Evolutionary conservation across 176 grass and related monocot genomes (phyloP).

Genomic region (Thalia dealbata): DNA sequence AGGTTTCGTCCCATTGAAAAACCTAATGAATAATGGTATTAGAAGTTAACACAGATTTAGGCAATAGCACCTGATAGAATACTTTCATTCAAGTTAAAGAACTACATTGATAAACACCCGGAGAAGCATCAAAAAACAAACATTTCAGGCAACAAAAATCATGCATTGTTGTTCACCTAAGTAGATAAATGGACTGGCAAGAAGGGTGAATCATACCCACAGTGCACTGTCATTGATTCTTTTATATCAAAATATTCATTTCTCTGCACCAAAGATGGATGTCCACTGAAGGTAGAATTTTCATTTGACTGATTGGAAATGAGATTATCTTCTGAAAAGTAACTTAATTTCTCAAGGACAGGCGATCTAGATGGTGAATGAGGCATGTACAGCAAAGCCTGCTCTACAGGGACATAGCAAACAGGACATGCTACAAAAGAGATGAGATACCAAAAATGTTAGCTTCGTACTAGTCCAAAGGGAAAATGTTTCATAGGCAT

Average conservation of each 20-base stretch:
- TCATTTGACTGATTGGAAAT: constrained; percentile 41
- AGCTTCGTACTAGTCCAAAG: constrained; percentile 13
- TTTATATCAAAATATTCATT: constrained; percentile 19
- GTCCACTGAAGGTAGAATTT: constrained; percentile 31
- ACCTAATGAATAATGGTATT: constrained; percentile 7
- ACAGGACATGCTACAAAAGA: constrained; percentile 77
- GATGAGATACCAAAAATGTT: constrained; percentile 28
- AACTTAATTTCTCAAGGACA: constrained; percentile 66
- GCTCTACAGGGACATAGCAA: constrained; percentile 82
- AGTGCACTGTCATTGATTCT: constrained; percentile 24
- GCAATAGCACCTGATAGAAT: background rate
- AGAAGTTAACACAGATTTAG: background rate
- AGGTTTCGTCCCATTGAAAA: constrained; percentile 26
- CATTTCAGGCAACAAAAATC: background rate
- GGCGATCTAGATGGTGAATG: constrained; percentile 45
- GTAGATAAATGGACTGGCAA: background rate
- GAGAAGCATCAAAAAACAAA: background rate
- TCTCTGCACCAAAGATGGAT: constrained; percentile 19
- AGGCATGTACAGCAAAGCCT: constrained; percentile 54
- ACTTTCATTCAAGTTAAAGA: background rate
- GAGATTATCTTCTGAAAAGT: constrained; percentile 53
- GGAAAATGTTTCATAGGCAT: constrained; percentile 4
- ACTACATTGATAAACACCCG: background rate
- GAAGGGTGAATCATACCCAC: constrained; percentile 18
- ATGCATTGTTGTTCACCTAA: background rate